These are phyloP conservation scores for Alisma plantagoaquatica DNA, from an alignment of 106 monocot genomes.

Conservation along the genomic window DNA sequence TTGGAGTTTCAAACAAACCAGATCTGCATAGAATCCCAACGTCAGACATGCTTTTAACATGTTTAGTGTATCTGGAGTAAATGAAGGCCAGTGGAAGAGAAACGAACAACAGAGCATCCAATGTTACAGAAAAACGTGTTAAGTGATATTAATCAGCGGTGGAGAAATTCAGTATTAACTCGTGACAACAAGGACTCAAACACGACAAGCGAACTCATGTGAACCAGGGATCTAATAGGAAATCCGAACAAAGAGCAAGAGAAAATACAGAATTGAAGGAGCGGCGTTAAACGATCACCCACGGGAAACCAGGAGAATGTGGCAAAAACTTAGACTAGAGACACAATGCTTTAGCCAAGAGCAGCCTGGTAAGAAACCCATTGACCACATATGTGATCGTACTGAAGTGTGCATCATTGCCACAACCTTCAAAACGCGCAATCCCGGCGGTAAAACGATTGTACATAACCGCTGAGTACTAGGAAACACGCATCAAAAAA, in stretches of 20 bases:
- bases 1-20: conserved; percentile 15
- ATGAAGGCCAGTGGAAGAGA: not conserved
- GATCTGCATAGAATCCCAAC: conserved; percentile 6
- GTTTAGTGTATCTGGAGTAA: not conserved
- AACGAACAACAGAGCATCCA: not conserved
- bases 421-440: not conserved
- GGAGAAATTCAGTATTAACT: not conserved
- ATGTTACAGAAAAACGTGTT: not conserved
- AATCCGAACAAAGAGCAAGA: no score
- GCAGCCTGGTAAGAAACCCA: not conserved
- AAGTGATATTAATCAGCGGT: not conserved
- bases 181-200: no score
- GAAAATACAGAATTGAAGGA: no score
- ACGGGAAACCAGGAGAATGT: no score
- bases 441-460: no score
- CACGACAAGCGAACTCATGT: no score
- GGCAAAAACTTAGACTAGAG: no score
- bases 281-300: no score
- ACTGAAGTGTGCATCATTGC: not conserved
- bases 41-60: not conserved
- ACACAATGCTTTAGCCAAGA: not conserved
- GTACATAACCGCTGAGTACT: no score
- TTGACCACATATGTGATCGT: not conserved
- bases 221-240: no score
- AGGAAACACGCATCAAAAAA: not conserved